Conservation (phyloP, 1,284 basidiomycete species). For the Tylopilus sp. region DNA sequence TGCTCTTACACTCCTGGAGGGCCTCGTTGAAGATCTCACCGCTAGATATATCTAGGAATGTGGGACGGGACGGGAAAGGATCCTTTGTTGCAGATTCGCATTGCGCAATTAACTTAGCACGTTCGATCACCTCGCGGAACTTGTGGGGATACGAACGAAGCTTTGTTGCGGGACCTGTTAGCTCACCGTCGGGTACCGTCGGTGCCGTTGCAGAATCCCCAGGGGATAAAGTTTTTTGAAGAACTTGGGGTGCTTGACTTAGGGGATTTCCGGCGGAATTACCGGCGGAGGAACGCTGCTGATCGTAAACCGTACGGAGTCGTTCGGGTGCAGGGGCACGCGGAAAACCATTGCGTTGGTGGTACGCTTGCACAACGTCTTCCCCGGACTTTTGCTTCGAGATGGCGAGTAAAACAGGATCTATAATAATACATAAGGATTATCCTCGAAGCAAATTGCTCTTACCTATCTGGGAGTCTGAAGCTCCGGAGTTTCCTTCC, state of each 20-base stretch:
- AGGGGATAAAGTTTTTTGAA: background rate
- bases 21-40: background rate
- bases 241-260: background rate
- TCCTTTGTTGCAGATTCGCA: background rate
- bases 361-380: background rate
- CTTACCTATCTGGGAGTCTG: background rate
- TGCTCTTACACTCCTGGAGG: background rate
- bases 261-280: too few relatives aligned
- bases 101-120: background rate
- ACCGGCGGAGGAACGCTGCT: background rate
- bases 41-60: background rate
- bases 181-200: background rate
- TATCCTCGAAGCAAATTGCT: background rate
- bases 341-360: background rate
- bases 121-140: conserved; percentile 1
- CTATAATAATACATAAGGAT: background rate
- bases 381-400: background rate
- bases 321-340: background rate
- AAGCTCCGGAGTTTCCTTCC: background rate
- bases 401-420: background rate
- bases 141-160: conserved; percentile 1
- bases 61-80: background rate
- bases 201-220: too few relatives aligned
- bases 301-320: background rate
- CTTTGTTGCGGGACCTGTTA: background rate